A percentile compares a stretch with the other conserved stretches of the same genome.
These are phyloP conservation scores for Eremothecium gossypii DNA, from an alignment of 1,139 yeast genomes.

Conservation along the genomic window DNA sequence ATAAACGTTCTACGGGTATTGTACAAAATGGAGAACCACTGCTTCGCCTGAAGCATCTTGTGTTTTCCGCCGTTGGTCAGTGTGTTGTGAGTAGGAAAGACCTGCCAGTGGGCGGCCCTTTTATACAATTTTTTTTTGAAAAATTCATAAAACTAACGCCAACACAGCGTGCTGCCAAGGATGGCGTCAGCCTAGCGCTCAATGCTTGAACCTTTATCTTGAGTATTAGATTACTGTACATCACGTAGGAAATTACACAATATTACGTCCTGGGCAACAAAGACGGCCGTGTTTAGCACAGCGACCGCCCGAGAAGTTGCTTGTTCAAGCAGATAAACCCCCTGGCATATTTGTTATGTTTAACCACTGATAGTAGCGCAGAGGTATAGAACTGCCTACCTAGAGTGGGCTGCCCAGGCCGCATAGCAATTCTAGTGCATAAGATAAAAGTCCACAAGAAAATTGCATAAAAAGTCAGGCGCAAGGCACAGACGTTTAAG, in stretches of 20 bases:
- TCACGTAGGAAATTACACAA: constrained; percentile 1
- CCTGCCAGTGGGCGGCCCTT: too few species aligned
- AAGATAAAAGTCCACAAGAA: constrained; percentile 2
- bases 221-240: constrained; percentile 5
- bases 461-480: not conserved
- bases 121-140: too few species aligned
- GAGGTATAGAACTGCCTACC: constrained; percentile 33
- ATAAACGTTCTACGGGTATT: not conserved
- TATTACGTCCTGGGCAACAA: constrained; percentile 3
- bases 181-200: too few species aligned
- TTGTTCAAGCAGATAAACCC: too few species aligned
- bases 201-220: not conserved
- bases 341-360: constrained; percentile 8
- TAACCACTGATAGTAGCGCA: constrained; percentile 33
- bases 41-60: constrained; percentile 5
- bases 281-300: not conserved
- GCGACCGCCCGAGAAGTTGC: too few species aligned
- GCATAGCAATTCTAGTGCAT: not conserved
- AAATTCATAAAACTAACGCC: too few species aligned
- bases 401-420: constrained; percentile 27
- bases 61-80: too few species aligned
- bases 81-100: too few species aligned
- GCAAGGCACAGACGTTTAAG: constrained; percentile 6
- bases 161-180: too few species aligned
- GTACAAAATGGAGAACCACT: not conserved